Conservation (phyloP, 73 alveolate genomes). For the Paramecium biaurelia region DNA sequence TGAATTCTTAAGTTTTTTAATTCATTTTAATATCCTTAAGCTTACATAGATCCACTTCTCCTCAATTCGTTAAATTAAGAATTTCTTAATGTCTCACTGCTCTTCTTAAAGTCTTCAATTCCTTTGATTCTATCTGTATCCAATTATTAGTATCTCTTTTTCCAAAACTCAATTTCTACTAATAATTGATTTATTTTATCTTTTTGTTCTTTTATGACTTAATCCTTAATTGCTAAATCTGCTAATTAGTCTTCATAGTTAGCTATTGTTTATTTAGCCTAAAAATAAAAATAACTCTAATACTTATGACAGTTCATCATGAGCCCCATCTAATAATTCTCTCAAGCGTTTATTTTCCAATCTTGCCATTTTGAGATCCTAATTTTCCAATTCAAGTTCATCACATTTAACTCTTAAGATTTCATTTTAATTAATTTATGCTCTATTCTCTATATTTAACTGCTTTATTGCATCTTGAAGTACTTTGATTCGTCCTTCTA, state of each 20-base stretch:
- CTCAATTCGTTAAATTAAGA: slow-evolving; percentile 32
- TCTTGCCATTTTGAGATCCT: slow-evolving; percentile 29
- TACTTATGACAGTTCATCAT: not conserved
- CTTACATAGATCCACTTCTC: slow-evolving; percentile 32
- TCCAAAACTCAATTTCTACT: slow-evolving; percentile 29
- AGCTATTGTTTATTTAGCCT: not conserved
- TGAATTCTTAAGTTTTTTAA: slow-evolving; percentile 12
- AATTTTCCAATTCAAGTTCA: slow-evolving; percentile 19
- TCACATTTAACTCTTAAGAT: not conserved
- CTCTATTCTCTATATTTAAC: not conserved
- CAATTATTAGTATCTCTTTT: slow-evolving; percentile 19
- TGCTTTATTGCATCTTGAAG: slow-evolving; percentile 1
- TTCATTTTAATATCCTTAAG: not conserved
- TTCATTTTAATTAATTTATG: not conserved
- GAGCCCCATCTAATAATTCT: not conserved
- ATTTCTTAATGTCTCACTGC: slow-evolving; percentile 36
- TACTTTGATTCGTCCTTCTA: not conserved
- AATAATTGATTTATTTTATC: not conserved
- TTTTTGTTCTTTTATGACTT: not conserved
- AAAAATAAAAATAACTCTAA: not conserved
- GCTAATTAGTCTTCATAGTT: not conserved
- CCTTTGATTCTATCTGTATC: slow-evolving; percentile 27
- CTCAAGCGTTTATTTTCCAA: not conserved
- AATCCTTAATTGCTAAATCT: not conserved
- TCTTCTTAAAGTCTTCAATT: slow-evolving; percentile 19